phyloP scores from a whole-genome alignment of 192 early-diverging fungal genomes.

The Coemansia sp. region DNA sequence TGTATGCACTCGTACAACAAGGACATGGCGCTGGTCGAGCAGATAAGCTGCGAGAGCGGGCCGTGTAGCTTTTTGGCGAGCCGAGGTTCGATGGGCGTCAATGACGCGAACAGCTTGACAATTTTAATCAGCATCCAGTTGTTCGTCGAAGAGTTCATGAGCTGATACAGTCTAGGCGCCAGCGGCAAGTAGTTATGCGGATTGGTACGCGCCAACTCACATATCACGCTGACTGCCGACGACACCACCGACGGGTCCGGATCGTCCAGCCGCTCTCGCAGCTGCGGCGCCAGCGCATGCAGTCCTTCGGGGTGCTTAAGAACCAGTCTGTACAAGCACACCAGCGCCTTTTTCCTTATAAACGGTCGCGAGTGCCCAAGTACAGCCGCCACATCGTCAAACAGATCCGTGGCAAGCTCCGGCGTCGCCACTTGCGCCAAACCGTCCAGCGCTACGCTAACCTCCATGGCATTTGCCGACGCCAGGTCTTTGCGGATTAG shows the following conservation, averaged over 20 bases:
- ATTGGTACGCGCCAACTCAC: conserved; percentile 92
- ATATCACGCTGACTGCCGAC: conserved; percentile 93
- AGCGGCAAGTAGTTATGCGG: conserved; percentile 92
- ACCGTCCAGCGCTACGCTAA: conserved; percentile 88
- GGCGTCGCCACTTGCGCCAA: conserved; percentile 91
- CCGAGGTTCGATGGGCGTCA: conserved; percentile 92
- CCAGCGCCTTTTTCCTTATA: conserved; percentile 88
- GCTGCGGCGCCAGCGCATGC: conserved; percentile 73
- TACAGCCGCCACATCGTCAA: conserved; percentile 83
- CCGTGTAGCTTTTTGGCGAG: conserved; percentile 86
- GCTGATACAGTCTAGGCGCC: conserved; percentile 90
- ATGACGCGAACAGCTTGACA: conserved; percentile 92
- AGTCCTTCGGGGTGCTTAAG: conserved; percentile 90
- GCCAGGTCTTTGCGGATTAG: conserved; percentile 96
- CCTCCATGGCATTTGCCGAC: conserved; percentile 79
- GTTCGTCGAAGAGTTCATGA: conserved; percentile 87
- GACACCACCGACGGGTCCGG: conserved; percentile 92
- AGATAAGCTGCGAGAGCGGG: conserved; percentile 82
- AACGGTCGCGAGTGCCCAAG: conserved; percentile 92
- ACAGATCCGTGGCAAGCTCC: conserved; percentile 86
- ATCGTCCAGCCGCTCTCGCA: conserved; percentile 90
- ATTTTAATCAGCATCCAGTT: conserved; percentile 99
- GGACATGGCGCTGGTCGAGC: conserved; percentile 92
- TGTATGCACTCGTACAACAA: conserved; percentile 98
- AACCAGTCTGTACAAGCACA: conserved; percentile 88